Evolutionary conservation across 1,284 basidiomycete species (phyloP).

Genomic region (Heterobasidion occidentale): DNA sequence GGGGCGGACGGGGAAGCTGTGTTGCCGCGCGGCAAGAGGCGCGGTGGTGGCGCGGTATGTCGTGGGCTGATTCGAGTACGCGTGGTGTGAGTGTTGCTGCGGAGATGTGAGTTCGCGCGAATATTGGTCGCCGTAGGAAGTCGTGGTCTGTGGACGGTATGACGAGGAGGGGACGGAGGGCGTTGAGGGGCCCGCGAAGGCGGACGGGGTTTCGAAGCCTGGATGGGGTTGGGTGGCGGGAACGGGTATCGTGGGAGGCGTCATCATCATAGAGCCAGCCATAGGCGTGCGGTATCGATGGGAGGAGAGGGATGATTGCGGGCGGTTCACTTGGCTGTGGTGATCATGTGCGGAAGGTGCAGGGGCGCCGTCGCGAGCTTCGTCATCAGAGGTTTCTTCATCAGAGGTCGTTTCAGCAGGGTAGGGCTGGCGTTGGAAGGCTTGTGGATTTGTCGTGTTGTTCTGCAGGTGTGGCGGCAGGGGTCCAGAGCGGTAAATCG

Average conservation of each 20-base stretch:
- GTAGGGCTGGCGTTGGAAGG: slow-evolving; percentile 10
- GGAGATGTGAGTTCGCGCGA: slow-evolving; percentile 30
- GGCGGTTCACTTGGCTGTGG: slow-evolving; percentile 37
- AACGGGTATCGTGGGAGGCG: slow-evolving; percentile 43
- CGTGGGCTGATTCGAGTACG: slow-evolving; percentile 8
- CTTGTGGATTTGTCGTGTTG: slow-evolving; percentile 11
- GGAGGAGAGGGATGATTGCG: slow-evolving; percentile 66
- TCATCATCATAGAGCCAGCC: slow-evolving; percentile 48
- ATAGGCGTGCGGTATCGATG: slow-evolving; percentile 72
- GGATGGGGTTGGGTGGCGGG: slow-evolving; percentile 56
- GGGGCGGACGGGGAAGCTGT: slow-evolving; percentile 19
- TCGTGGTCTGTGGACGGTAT: slow-evolving; percentile 28
- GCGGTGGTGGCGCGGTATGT: slow-evolving; percentile 28
- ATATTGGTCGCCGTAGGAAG: slow-evolving; percentile 21
- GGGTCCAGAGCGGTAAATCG: slow-evolving; percentile 14
- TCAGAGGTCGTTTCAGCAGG: slow-evolving; percentile 25
- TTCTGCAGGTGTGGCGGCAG: slow-evolving; percentile 14
- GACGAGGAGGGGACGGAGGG: slow-evolving; percentile 30
- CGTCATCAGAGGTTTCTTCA: slow-evolving; percentile 36
- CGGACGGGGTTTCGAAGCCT: slow-evolving; percentile 61
- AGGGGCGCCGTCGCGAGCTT: slow-evolving; percentile 35
- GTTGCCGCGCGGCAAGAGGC: slow-evolving; percentile 26
- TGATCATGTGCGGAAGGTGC: slow-evolving; percentile 22
- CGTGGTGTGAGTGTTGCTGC: slow-evolving; percentile 16
- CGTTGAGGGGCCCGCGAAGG: slow-evolving; percentile 47